These are phyloP conservation scores for Collybiopsis luxurians DNA, from an alignment of 768 basidiomycete genomes.

Conservation along the genomic window DNA sequence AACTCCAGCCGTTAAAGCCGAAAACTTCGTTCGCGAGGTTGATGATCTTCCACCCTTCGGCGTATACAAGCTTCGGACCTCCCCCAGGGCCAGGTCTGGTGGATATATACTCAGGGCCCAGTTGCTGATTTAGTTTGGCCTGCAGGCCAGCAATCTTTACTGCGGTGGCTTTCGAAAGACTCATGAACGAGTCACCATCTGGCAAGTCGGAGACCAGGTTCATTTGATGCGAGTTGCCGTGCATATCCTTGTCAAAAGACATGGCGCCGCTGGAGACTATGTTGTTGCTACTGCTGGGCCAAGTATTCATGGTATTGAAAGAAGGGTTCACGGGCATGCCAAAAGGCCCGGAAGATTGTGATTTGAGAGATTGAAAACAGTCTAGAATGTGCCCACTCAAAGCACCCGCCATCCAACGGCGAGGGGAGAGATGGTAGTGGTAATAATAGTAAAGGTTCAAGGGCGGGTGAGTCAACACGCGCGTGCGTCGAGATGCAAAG, in stretches of 20 bases:
- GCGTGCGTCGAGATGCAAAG: no score
- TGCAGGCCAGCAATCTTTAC: constrained; percentile 71
- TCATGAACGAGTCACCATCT: constrained; percentile 22
- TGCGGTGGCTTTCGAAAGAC: constrained; percentile 61
- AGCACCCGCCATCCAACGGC: constrained; percentile 7
- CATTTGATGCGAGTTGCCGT: constrained; percentile 36
- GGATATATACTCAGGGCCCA: constrained; percentile 94
- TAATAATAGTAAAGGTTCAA: no score
- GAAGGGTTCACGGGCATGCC: constrained; percentile 1
- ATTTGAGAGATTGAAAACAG: not conserved
- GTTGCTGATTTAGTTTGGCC: constrained; percentile 77
- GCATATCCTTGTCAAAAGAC: constrained; percentile 61
- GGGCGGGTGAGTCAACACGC: no score
- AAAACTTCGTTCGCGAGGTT: constrained; percentile 98
- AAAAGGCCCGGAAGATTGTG: constrained; percentile 2
- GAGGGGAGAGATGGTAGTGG: not conserved
- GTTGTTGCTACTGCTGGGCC: not conserved
- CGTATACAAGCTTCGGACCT: constrained; percentile 86
- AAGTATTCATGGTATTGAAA: not conserved
- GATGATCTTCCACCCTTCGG: constrained; percentile 98
- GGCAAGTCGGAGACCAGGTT: constrained; percentile 12
- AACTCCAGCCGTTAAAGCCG: constrained; percentile 96
- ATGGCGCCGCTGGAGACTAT: constrained; percentile 52
- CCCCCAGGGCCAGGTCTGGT: constrained; percentile 86
- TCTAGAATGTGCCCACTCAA: constrained; percentile 7